Conservation (phyloP, 2,329 filamentous ascomycete genomes). For the Fusarium ambrosium region DNA sequence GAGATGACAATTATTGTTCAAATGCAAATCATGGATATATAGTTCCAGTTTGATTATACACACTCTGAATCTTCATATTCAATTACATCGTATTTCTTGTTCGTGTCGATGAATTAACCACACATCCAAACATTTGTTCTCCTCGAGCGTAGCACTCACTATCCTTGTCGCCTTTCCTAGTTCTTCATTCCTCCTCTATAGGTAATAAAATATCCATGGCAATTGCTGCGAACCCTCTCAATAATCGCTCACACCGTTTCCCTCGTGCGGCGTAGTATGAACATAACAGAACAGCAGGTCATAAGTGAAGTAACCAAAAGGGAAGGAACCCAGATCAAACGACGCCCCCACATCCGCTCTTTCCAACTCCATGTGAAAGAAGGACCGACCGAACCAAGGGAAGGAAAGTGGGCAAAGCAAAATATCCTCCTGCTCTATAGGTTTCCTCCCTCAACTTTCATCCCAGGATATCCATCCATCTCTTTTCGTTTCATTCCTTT, state of each 20-base stretch:
- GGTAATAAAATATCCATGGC: background rate
- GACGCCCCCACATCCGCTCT: conserved; percentile 25
- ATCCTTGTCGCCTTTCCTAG: background rate
- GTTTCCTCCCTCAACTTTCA: conserved; percentile 6
- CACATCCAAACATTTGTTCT: background rate
- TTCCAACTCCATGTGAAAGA: conserved; percentile 29
- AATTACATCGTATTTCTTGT: background rate
- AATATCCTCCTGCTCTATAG: conserved; percentile 14
- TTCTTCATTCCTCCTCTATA: background rate
- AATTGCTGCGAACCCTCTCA: background rate
- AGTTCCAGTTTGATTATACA: background rate
- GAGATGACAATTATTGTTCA: background rate
- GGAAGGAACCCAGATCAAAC: conserved; percentile 21
- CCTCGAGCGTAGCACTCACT: background rate
- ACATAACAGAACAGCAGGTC: conserved; percentile 10
- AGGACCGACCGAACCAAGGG: conserved; percentile 10
- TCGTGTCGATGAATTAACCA: background rate
- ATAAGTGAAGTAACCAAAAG: conserved; percentile 9
- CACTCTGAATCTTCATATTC: background rate
- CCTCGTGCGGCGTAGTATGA: background rate
- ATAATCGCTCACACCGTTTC: background rate
- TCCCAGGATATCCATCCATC: background rate
- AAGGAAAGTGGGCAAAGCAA: conserved; percentile 8
- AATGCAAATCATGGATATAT: background rate
- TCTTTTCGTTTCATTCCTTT: conserved; percentile 1